Evolutionary conservation across 176 grass and related monocot species (phyloP).

Genomic region (Oryza officinalis): DNA sequence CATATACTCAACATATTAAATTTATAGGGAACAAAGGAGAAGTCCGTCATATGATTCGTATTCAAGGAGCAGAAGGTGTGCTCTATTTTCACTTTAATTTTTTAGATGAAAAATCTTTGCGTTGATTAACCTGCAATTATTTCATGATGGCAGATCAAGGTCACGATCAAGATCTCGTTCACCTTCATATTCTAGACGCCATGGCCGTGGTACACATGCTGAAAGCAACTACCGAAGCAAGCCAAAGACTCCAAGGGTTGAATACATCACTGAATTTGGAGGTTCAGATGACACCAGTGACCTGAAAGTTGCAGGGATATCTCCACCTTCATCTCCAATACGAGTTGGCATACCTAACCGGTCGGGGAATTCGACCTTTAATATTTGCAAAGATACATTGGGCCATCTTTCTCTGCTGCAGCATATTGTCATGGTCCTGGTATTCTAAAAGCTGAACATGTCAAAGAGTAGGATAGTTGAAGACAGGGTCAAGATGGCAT

Average conservation of each 20-base stretch:
- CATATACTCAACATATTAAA: slow-evolving; percentile 22
- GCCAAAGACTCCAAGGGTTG: slow-evolving; percentile 73
- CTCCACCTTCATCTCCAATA: slow-evolving; percentile 94
- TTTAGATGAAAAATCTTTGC: background rate
- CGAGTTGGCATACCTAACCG: slow-evolving; percentile 72
- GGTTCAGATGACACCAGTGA: slow-evolving; percentile 60
- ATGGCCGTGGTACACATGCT: slow-evolving; percentile 48
- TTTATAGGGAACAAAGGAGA: slow-evolving; percentile 75
- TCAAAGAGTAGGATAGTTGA: slow-evolving; percentile 45
- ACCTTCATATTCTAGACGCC: slow-evolving; percentile 75
- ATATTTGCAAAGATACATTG: slow-evolving; percentile 83
- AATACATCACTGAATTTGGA: slow-evolving; percentile 99
- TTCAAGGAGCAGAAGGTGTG: slow-evolving; percentile 77
- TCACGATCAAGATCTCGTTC: slow-evolving; percentile 78
- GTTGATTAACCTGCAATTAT: slow-evolving; percentile 31
- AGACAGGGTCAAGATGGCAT: slow-evolving; percentile 34
- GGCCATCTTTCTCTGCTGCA: slow-evolving; percentile 54
- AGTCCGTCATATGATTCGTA: slow-evolving; percentile 98
- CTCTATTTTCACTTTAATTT: slow-evolving; percentile 8
- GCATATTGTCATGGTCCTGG: slow-evolving; percentile 44
- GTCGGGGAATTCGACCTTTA: slow-evolving; percentile 93
- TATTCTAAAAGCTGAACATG: slow-evolving; percentile 43
- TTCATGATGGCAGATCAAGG: slow-evolving; percentile 54
- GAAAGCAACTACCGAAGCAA: slow-evolving; percentile 85
- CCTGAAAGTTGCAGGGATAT: slow-evolving; percentile 72